phyloP scores from a whole-genome alignment of 2,329 filamentous ascomycete species.

The Ilyonectria destructans region DNA sequence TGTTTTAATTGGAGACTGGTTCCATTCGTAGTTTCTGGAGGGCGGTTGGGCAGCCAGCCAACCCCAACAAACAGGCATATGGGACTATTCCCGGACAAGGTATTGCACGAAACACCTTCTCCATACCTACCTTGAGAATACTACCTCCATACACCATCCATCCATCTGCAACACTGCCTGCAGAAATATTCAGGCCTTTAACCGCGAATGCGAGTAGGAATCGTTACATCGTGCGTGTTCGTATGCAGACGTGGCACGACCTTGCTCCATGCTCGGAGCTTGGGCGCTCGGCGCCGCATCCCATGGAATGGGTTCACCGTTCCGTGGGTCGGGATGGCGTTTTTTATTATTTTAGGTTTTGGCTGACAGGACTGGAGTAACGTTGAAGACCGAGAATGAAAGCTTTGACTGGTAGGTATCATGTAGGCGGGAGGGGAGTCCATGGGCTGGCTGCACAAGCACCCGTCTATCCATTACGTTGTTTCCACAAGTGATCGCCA shows the following conservation, averaged over 20 bases:
- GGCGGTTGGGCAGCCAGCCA: background rate
- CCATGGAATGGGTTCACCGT: slow-evolving; percentile 4
- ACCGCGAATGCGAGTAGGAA: background rate
- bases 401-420: background rate
- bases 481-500: slow-evolving; percentile 4
- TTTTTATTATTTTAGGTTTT: slow-evolving; percentile 17
- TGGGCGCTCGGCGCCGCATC: slow-evolving; percentile 6
- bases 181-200: background rate
- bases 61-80: background rate
- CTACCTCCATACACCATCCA: background rate
- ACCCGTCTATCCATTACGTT: background rate
- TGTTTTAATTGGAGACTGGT: background rate
- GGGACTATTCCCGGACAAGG: background rate
- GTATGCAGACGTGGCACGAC: slow-evolving; percentile 46
- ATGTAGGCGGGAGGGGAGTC: background rate
- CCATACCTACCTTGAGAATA: slow-evolving; percentile 1
- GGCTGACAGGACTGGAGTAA: background rate
- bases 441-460: background rate
- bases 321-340: slow-evolving; percentile 13
- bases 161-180: slow-evolving; percentile 1
- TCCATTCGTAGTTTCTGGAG: background rate
- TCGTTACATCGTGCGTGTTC: slow-evolving; percentile 12
- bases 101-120: background rate
- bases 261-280: slow-evolving; percentile 16
- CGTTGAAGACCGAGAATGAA: background rate